Evolutionary conservation across 2,329 filamentous ascomycete genomes (phyloP).

Genomic region (Chrysoporthe austroafricana): DNA sequence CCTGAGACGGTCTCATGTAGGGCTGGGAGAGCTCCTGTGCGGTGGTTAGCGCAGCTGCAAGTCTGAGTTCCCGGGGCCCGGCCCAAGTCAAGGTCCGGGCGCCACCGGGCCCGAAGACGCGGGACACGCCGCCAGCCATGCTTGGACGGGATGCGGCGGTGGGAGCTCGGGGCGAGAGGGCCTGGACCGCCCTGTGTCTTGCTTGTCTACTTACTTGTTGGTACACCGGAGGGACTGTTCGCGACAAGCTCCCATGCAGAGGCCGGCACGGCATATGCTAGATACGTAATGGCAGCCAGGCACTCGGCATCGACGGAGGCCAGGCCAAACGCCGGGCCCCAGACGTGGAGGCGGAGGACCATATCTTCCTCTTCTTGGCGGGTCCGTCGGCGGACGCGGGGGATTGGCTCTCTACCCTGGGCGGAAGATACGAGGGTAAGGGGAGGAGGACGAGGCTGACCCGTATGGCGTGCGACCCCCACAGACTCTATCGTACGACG

Average conservation of each 20-base stretch:
- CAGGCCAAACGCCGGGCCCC: constrained; percentile 86
- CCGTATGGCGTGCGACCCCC: constrained; percentile 2
- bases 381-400: neutral
- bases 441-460: neutral
- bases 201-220: constrained; percentile 64
- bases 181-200: neutral
- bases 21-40: constrained; percentile 58
- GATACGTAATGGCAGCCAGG: constrained; percentile 78
- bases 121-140: too few species aligned
- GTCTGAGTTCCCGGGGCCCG: too few species aligned
- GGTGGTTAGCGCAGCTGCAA: constrained; percentile 23
- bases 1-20: constrained; percentile 53
- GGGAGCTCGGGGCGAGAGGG: neutral
- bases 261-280: constrained; percentile 64
- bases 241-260: constrained; percentile 71
- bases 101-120: too few species aligned
- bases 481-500: constrained; percentile 2
- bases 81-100: too few species aligned
- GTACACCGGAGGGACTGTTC: constrained; percentile 71
- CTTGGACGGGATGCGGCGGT: too few species aligned
- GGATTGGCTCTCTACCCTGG: too few species aligned
- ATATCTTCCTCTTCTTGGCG: constrained; percentile 30
- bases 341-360: constrained; percentile 79
- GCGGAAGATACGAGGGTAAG: neutral
- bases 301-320: constrained; percentile 93